Conservation (phyloP, 1,284 basidiomycete genomes). For the Malassezia obtusa region DNA sequence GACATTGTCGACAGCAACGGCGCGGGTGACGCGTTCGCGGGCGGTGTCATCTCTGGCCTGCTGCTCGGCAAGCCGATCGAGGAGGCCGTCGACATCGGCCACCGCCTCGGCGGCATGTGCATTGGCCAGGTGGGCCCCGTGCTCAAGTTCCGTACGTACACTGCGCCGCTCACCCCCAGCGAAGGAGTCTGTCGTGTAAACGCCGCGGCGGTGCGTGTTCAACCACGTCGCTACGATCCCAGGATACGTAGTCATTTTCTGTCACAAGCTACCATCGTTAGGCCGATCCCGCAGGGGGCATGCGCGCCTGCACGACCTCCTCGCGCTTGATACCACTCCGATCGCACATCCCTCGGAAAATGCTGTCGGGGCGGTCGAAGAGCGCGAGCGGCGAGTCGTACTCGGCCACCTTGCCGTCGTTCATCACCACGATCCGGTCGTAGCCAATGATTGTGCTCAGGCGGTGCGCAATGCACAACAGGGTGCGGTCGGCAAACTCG, state of each 20-base stretch:
- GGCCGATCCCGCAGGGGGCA: background rate
- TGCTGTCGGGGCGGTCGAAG: constrained; percentile 54
- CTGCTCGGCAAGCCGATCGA: constrained; percentile 70
- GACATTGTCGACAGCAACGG: constrained; percentile 89
- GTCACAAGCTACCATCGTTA: background rate
- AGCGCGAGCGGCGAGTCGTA: constrained; percentile 61
- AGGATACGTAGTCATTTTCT: background rate
- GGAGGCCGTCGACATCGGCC: constrained; percentile 72
- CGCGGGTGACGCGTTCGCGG: constrained; percentile 98
- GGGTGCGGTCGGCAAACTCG: constrained; percentile 69
- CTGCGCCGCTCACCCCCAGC: constrained; percentile 7
- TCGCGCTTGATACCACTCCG: constrained; percentile 62
- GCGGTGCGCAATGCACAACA: constrained; percentile 64
- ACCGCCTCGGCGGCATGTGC: constrained; percentile 79
- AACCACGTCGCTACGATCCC: constrained; percentile 8
- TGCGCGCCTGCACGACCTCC: constrained; percentile 24
- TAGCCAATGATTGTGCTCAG: constrained; percentile 70
- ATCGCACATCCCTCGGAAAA: constrained; percentile 63
- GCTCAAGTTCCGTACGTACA: constrained; percentile 36
- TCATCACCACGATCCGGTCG: constrained; percentile 69
- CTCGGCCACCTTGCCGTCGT: constrained; percentile 62
- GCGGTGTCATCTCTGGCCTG: constrained; percentile 81
- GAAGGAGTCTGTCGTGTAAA: constrained; percentile 34
- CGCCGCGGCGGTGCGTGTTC: constrained; percentile 4
- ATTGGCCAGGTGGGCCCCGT: constrained; percentile 63